Evolutionary conservation across 768 basidiomycete genomes (phyloP), one percentile per base, ranked within the genome.

Genomic region (Lactarius sp.): DNA sequence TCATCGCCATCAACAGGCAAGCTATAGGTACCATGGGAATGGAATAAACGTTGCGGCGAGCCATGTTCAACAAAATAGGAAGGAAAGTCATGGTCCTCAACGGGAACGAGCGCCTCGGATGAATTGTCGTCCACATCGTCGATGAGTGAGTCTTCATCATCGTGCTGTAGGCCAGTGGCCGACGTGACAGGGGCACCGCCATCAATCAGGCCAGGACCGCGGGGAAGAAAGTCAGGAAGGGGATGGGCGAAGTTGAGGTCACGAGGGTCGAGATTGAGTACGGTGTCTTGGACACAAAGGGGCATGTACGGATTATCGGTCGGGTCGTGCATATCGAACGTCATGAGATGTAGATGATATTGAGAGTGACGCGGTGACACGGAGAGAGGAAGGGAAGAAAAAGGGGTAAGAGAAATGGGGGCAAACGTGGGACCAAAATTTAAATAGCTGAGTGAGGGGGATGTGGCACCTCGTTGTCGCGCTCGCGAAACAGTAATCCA

Each of bases 1-100:
- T 92, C 90, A 6, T 77, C 77, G 18, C 80, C 78, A 72, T 92
- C 90, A 5, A 85, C 85, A 50, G 90, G 90, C 53, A 92, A 75
- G 13, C 85, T 85, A 71, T 92, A 92, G 10, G 69, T 74, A 73
- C 76, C 75, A 76, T 83, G 81, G 69, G 86, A 85, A 77, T 85
- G 85, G 75, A 85, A 91, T 72, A 89, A 83, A 42, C 87, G 80
- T 22, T 54, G 22, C 0, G 64, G 64, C 37, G 79, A 83, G 67
- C 79, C 76, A 7, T 77, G 75, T 66, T 89, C 85, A 37, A 68
- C 68, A 67, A 90, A 91, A 74, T 84, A 85, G 13, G 49, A 56
- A 0, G 85, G 83, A 67, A 87, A 85, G 2, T 89, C 86, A 22
- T 81, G 76, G 46, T 74, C 72, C 36, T 66, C 70, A 9, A 89